phyloP scores from a whole-genome alignment of 1,139 yeast genomes.

The Scheffersomyces lignicola region DNA sequence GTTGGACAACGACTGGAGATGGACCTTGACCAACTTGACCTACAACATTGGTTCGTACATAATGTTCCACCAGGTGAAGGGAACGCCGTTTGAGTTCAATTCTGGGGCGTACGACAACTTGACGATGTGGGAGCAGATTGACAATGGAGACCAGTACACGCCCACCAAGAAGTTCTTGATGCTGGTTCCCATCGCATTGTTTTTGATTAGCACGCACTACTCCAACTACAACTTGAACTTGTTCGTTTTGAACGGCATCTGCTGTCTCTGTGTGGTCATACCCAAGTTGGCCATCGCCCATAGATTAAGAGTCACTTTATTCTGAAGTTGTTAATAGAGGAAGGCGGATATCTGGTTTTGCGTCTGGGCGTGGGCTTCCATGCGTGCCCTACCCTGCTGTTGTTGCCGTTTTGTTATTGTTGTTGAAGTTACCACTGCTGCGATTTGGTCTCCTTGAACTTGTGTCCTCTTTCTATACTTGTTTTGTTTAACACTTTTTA shows the following conservation, averaged over 20 bases:
- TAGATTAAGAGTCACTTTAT: conserved; percentile 68
- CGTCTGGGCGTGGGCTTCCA: neutral
- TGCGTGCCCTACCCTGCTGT: too few relatives aligned
- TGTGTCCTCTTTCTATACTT: too few relatives aligned
- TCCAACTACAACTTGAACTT: conserved; percentile 79
- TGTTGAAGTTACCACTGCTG: too few relatives aligned
- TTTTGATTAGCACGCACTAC: conserved; percentile 87
- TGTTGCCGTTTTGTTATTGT: too few relatives aligned
- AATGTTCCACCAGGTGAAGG: conserved; percentile 96
- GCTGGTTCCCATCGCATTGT: conserved; percentile 86
- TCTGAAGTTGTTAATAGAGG: conserved; percentile 18
- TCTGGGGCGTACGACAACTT: conserved; percentile 94
- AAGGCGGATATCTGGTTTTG: neutral
- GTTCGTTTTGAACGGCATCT: conserved; percentile 75
- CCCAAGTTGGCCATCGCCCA: conserved; percentile 88
- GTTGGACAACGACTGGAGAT: conserved; percentile 74
- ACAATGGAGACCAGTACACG: conserved; percentile 95
- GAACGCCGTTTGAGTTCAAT: conserved; percentile 95
- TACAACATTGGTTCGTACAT: conserved; percentile 90
- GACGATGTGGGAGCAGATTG: conserved; percentile 99
- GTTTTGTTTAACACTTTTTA: too few relatives aligned
- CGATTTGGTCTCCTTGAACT: too few relatives aligned
- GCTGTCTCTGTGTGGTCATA: conserved; percentile 79
- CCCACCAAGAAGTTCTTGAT: conserved; percentile 92
- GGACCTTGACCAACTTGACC: conserved; percentile 91